Conservation (phyloP, 306 rosid genomes). For the Vachellia pachyceras region DNA sequence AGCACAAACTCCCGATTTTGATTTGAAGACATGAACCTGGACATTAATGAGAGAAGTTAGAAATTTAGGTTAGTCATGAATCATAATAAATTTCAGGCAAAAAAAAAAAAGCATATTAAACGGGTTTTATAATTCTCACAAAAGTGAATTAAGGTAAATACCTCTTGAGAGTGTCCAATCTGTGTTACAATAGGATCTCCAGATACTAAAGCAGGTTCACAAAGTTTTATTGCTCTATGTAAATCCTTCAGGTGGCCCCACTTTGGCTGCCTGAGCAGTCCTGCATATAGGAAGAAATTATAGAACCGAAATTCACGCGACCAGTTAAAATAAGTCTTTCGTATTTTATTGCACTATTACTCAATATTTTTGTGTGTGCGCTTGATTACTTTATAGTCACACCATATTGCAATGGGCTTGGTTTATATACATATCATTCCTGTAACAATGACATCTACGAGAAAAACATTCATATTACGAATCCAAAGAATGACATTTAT, state of each 20-base stretch:
- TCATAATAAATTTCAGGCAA: constrained; percentile 20
- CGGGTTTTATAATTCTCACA: constrained; percentile 11
- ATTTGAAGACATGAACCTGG: constrained; percentile 88
- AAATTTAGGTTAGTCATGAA: constrained; percentile 21
- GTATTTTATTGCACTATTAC: neutral
- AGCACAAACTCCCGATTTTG: constrained; percentile 88
- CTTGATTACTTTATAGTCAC: neutral
- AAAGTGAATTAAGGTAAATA: constrained; percentile 40
- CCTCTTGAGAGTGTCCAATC: constrained; percentile 85
- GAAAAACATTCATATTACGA: neutral
- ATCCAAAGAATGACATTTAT: neutral
- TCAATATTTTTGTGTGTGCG: neutral
- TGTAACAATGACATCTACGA: neutral
- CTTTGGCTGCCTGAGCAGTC: constrained; percentile 82
- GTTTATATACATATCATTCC: neutral
- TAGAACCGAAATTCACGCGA: constrained; percentile 29
- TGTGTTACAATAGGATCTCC: constrained; percentile 68
- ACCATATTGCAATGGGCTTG: neutral
- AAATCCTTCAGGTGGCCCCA: constrained; percentile 99
- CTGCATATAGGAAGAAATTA: constrained; percentile 49
- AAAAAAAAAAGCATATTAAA: constrained; percentile 23
- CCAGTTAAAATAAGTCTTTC: neutral
- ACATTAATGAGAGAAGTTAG: constrained; percentile 20
- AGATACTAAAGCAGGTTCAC: constrained; percentile 90
- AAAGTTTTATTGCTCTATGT: constrained; percentile 89